Evolutionary conservation across 2,329 filamentous ascomycete species (phyloP).

Genomic region (Fusarium irregulare): DNA sequence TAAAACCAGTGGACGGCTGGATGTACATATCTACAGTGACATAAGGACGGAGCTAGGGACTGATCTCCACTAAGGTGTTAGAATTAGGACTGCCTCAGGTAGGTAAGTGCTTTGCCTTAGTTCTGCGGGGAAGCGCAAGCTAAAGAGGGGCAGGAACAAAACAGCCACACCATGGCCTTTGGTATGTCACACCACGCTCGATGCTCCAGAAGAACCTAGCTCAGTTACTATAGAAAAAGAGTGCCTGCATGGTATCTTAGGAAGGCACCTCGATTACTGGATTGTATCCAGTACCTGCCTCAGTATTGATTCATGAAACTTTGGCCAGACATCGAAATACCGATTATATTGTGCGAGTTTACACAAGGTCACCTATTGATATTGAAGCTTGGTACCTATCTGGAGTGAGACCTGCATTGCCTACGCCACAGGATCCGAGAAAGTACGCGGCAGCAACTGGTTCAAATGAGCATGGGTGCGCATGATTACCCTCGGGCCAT

Average conservation of each 20-base stretch:
- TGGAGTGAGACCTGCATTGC: background rate
- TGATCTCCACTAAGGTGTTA: background rate
- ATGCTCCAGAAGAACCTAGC: slow-evolving; percentile 1
- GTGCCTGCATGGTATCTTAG: background rate
- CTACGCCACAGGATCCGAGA: slow-evolving; percentile 1
- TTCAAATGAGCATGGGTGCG: slow-evolving; percentile 9
- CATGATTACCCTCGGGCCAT: slow-evolving; percentile 23
- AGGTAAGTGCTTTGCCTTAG: slow-evolving; percentile 1
- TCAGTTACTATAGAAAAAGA: slow-evolving; percentile 1
- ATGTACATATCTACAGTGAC: slow-evolving; percentile 9
- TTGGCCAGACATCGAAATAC: background rate
- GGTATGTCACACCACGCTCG: slow-evolving; percentile 38
- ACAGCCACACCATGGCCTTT: slow-evolving; percentile 25
- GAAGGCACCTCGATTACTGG: background rate
- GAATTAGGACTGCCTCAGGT: background rate
- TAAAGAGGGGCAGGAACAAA: slow-evolving; percentile 21
- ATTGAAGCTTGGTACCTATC: background rate
- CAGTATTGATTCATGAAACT: background rate
- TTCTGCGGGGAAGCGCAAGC: slow-evolving; percentile 39
- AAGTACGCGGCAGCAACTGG: background rate
- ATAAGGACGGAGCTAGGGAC: background rate
- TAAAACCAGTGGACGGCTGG: slow-evolving; percentile 28
- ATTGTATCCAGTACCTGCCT: background rate
- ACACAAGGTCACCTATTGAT: background rate
- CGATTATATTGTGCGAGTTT: background rate